Evolutionary conservation across 345 rosid species (phyloP).

Genomic region (Sonneratia alba): DNA sequence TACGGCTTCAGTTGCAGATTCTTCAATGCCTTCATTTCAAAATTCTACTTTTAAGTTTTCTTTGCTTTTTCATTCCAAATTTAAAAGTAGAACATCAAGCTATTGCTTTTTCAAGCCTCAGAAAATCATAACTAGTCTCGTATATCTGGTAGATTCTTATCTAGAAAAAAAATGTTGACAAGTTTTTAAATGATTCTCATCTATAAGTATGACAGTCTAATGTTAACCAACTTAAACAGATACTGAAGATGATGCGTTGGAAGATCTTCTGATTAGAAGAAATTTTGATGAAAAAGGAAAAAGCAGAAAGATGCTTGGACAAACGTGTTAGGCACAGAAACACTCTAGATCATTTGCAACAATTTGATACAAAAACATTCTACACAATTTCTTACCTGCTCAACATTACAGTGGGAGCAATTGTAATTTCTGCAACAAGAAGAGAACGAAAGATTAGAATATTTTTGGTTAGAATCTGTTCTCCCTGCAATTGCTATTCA

Average conservation of each 20-base stretch:
- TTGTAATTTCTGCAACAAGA: slow-evolving; percentile 46
- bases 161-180: no score
- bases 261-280: background rate
- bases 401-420: slow-evolving; percentile 70
- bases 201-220: background rate
- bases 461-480: background rate
- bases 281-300: background rate
- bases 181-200: background rate
- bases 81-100: background rate
- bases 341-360: background rate
- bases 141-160: no score
- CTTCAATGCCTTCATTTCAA: background rate
- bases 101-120: background rate
- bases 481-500: background rate
- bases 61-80: background rate
- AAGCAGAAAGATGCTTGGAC: background rate
- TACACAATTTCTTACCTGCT: slow-evolving; percentile 52
- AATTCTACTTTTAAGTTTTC: background rate
- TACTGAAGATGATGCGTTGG: background rate
- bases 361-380: background rate
- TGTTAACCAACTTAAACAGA: background rate
- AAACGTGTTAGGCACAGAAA: background rate
- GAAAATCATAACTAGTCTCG: no score
- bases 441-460: slow-evolving; percentile 2
- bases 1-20: background rate